These are phyloP conservation scores for Rhodotorula kratochvilovae DNA, from an alignment of 768 basidiomycete genomes.

Conservation along the genomic window DNA sequence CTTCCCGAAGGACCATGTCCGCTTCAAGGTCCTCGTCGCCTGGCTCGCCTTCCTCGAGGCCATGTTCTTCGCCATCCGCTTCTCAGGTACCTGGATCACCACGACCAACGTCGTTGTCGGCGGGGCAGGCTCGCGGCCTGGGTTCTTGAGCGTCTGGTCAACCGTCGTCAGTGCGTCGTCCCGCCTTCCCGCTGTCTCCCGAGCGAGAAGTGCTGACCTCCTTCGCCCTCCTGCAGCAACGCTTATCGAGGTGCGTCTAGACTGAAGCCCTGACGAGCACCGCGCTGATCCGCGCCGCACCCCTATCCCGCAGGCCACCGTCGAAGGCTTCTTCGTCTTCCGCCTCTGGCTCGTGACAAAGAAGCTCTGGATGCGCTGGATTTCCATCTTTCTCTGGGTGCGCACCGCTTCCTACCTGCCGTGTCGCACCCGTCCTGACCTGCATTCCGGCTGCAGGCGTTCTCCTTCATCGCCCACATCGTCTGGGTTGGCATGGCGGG, in stretches of 20 bases:
- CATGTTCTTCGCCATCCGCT: slow-evolving; percentile 3
- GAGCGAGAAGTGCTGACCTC: background rate
- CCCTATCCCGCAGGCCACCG: slow-evolving; percentile 3
- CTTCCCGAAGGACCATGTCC: slow-evolving; percentile 12
- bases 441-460: background rate
- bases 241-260: background rate
- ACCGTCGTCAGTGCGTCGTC: background rate
- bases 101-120: background rate
- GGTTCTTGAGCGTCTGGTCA: background rate
- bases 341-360: slow-evolving; percentile 15
- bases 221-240: background rate
- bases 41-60: slow-evolving; percentile 3
- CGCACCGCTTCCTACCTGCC: background rate
- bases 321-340: slow-evolving; percentile 26
- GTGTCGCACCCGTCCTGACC: no score
- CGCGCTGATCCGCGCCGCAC: no score
- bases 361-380: slow-evolving; percentile 15
- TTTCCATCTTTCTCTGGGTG: slow-evolving; percentile 13
- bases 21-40: slow-evolving; percentile 17
- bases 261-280: no score
- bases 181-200: background rate
- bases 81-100: background rate
- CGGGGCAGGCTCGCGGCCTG: background rate
- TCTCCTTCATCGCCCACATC: slow-evolving; percentile 8
- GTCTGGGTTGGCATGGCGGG: slow-evolving; percentile 14